Evolutionary conservation across 2,329 filamentous ascomycete species (phyloP), one percentile per base, ranked within the genome.

Genomic region (Aspergillus bombycis): DNA sequence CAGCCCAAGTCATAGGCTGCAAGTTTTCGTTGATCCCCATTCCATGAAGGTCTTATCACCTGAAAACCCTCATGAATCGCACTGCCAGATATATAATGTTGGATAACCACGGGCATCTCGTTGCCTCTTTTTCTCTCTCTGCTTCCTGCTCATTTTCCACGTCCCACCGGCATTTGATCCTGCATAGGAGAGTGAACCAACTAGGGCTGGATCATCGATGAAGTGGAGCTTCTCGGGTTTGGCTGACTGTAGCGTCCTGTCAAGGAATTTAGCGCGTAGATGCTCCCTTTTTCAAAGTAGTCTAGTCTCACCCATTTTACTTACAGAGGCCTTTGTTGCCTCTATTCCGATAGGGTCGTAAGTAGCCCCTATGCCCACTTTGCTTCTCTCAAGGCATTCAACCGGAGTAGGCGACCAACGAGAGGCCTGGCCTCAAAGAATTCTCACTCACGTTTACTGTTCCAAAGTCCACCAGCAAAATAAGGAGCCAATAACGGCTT

Each of bases 1-100:
- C 58, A 11, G 32, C 58, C 30, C 59, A 63, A 10, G 62, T 58
- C 6, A 60, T 34, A 7, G 62, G 62, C 58, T 63, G 58, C n/a
- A 63, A 19, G 34, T 48, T 48, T 10, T 58, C 56, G 46, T 58
- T 58, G 43, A 58, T 48, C 30, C 56, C 56, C 56, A 58, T 58
- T 34, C 28, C 56, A 36, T 48, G 28, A 58, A 48, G 41, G 26
- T 10, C 56, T 48, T 3, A n/a, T 30, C 21, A 45, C 19, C 28
- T 21, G 7, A 28, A 16, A 53, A 14, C 28, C 16, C 1, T 16
- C 28, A 19, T 11, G 26, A n/a, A 11, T 28, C 8, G n/a, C n/a
- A 32, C 1, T 9, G 3, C 16, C 4, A 34, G 10, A 32, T 32
- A 32, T 32, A 28, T 53, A 14, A n/a, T 19, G 19, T 11, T 10